phyloP scores from a whole-genome alignment of 140 eudicot genomes.

The Bidens hawaiensis region DNA sequence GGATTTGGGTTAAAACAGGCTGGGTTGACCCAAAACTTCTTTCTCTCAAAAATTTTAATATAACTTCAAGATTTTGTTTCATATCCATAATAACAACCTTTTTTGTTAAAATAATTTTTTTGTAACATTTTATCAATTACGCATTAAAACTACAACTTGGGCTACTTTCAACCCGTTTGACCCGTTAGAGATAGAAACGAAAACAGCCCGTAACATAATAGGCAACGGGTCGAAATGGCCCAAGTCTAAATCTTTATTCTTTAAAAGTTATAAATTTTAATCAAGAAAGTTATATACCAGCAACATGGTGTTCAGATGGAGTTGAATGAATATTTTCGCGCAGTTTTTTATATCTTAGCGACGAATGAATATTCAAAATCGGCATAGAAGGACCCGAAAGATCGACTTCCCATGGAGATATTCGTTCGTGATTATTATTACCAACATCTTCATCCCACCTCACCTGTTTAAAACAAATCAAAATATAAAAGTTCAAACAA shows the following conservation, averaged over 20 bases:
- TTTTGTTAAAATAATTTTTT: neutral
- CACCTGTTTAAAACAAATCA: constrained; percentile 38
- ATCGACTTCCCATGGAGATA: constrained; percentile 94
- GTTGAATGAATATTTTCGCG: constrained; percentile 48
- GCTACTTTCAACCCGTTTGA: neutral
- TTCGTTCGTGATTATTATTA: constrained; percentile 59
- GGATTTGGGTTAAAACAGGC: too few species aligned
- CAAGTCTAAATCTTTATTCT: neutral
- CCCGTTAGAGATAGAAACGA: constrained; percentile 1
- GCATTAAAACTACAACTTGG: neutral
- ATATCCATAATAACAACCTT: neutral
- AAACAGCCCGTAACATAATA: neutral
- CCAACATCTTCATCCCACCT: constrained; percentile 84
- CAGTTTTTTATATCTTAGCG: constrained; percentile 64
- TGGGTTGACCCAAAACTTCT: neutral
- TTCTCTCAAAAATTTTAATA: neutral
- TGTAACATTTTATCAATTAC: neutral
- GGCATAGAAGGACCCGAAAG: constrained; percentile 57
- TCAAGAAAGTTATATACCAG: constrained; percentile 35
- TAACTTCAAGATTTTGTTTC: neutral
- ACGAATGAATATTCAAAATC: constrained; percentile 56
- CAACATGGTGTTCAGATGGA: constrained; percentile 44
- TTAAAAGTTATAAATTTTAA: neutral
- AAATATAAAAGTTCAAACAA: neutral
- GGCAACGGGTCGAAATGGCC: neutral